Conservation (phyloP, 2,329 filamentous ascomycete genomes). For the Nemania sp. region DNA sequence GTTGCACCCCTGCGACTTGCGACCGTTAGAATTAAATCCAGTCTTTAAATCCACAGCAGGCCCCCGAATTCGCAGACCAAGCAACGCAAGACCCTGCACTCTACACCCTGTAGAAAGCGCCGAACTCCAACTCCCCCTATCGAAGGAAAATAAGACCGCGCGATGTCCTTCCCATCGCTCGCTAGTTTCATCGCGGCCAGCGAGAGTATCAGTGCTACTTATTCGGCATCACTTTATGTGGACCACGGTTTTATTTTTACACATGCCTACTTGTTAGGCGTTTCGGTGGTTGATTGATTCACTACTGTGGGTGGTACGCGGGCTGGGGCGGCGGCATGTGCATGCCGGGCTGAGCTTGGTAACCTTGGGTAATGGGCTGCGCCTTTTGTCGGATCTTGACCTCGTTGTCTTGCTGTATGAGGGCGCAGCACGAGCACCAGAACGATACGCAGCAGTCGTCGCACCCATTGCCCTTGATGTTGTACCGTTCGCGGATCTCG, state of each 20-base stretch:
- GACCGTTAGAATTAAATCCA: not conserved
- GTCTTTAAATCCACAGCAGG: not conserved
- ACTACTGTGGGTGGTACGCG: conserved; percentile 40
- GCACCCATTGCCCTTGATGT: conserved; percentile 57
- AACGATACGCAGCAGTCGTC: conserved; percentile 57
- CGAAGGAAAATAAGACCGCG: not conserved
- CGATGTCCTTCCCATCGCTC: not conserved
- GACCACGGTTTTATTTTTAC: not conserved
- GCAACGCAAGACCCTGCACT: not conserved
- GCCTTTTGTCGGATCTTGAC: conserved; percentile 46
- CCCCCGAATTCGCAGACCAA: conserved; percentile 10
- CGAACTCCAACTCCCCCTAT: conserved; percentile 9
- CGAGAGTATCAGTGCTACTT: not conserved
- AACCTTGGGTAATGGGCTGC: conserved; percentile 46
- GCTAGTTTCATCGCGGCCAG: not conserved
- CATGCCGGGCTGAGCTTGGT: conserved; percentile 51
- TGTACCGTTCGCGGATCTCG: conserved; percentile 58
- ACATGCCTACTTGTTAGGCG: no score
- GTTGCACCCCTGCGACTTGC: not conserved
- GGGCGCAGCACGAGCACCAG: conserved; percentile 61
- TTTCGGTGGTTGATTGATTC: not conserved
- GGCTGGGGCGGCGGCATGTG: conserved; percentile 45
- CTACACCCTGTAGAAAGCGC: not conserved
- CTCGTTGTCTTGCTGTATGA: conserved; percentile 62
- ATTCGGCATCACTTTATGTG: not conserved